phyloP scores from a whole-genome alignment of 495 filamentous ascomycete species.

The Clohesyomyces aquaticus region DNA sequence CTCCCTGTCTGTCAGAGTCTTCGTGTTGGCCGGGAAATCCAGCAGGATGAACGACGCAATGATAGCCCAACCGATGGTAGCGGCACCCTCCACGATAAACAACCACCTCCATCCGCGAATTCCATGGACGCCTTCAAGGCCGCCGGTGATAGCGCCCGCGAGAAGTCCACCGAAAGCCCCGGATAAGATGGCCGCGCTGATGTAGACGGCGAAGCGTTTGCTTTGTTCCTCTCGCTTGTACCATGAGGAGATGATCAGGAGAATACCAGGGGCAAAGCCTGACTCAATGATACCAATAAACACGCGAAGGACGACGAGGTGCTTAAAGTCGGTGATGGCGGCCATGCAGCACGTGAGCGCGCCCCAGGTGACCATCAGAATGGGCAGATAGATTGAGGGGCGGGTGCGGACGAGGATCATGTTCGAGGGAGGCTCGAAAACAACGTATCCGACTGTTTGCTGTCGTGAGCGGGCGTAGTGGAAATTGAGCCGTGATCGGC shows the following conservation, averaged over 20 bases:
- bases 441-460: slow-evolving; percentile 68
- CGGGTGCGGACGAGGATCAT: slow-evolving; percentile 70
- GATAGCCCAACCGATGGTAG: slow-evolving; percentile 73
- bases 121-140: slow-evolving; percentile 71
- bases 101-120: slow-evolving; percentile 81
- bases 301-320: slow-evolving; percentile 23
- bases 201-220: slow-evolving; percentile 81
- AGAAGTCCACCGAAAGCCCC: slow-evolving; percentile 85
- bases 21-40: slow-evolving; percentile 83
- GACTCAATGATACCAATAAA: slow-evolving; percentile 44
- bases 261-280: slow-evolving; percentile 84
- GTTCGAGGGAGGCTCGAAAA: slow-evolving; percentile 87
- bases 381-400: slow-evolving; percentile 51
- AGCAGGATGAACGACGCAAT: slow-evolving; percentile 80
- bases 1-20: slow-evolving; percentile 74
- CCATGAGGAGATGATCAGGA: slow-evolving; percentile 86
- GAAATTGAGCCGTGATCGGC: not conserved
- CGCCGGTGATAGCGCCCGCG: slow-evolving; percentile 71
- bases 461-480: not conserved
- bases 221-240: slow-evolving; percentile 82
- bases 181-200: slow-evolving; percentile 79
- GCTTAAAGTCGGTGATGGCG: slow-evolving; percentile 11
- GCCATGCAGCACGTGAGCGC: slow-evolving; percentile 80
- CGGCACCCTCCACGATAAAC: slow-evolving; percentile 73
- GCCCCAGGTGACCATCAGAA: slow-evolving; percentile 67